A percentile compares a stretch with the other conserved stretches of the same genome.
These are phyloP conservation scores for Sorghum bicolor DNA, from an alignment of 176 grass and related monocot species.

Conservation along the genomic window DNA sequence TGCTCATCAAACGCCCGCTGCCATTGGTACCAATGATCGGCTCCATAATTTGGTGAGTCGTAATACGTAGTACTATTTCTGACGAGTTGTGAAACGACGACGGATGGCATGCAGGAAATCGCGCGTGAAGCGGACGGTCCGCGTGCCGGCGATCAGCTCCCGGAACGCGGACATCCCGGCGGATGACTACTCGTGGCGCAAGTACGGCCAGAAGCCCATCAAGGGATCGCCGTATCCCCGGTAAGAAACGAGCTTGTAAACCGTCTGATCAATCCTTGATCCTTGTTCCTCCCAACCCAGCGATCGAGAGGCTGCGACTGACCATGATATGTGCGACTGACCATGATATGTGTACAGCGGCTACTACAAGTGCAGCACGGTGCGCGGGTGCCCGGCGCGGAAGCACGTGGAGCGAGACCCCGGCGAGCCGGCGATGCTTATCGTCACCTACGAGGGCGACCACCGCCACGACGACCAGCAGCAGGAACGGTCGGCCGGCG, in stretches of 20 bases:
- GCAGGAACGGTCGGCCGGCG: too few relatives aligned
- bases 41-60: too few relatives aligned
- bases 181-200: slow-evolving; percentile 70
- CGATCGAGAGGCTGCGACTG: too few relatives aligned
- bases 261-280: too few relatives aligned
- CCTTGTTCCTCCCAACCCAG: too few relatives aligned
- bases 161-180: slow-evolving; percentile 55
- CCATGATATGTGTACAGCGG: slow-evolving; percentile 16
- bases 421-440: slow-evolving; percentile 50
- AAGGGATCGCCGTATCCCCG: slow-evolving; percentile 47
- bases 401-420: slow-evolving; percentile 73
- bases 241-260: too few relatives aligned
- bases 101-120: slow-evolving; percentile 27
- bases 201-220: slow-evolving; percentile 89
- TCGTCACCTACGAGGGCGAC: slow-evolving; percentile 69
- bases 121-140: slow-evolving; percentile 37
- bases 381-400: slow-evolving; percentile 49
- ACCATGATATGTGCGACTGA: too few relatives aligned
- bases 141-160: slow-evolving; percentile 65
- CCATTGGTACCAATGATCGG: too few relatives aligned
- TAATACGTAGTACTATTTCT: too few relatives aligned
- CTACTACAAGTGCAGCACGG: slow-evolving; percentile 77
- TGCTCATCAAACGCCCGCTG: not conserved
- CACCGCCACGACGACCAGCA: slow-evolving; percentile 35
- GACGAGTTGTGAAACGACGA: too few relatives aligned